phyloP scores from a whole-genome alignment of 352 stramenopile species.

The Phytopythium delawarense region DNA sequence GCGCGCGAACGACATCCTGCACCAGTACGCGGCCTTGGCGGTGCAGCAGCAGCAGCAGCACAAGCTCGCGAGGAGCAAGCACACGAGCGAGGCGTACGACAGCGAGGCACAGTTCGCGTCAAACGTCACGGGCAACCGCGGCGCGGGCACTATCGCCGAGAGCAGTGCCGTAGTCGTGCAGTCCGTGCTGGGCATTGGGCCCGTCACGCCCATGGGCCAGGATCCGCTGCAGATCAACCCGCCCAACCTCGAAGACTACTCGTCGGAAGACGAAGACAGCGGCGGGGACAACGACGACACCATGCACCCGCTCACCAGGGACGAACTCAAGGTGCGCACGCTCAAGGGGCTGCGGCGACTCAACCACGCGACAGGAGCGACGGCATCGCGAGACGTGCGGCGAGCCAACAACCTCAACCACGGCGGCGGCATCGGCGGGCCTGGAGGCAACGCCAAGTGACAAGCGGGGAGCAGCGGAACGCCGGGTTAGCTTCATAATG shows the following conservation, averaged over 20 bases:
- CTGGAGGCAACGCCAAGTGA: neutral
- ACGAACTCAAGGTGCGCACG: conserved; percentile 91
- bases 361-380: conserved; percentile 35
- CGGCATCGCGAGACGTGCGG: conserved; percentile 26
- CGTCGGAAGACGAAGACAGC: conserved; percentile 87
- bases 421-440: neutral
- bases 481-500: neutral
- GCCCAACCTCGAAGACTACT: conserved; percentile 93
- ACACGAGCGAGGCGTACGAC: conserved; percentile 30
- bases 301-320: conserved; percentile 87
- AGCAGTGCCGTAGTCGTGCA: conserved; percentile 31
- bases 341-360: conserved; percentile 74
- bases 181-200: conserved; percentile 77
- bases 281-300: conserved; percentile 82
- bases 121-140: conserved; percentile 9
- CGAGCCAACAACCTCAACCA: conserved; percentile 14
- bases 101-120: conserved; percentile 37
- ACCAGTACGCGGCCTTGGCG: conserved; percentile 68
- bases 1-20: conserved; percentile 91
- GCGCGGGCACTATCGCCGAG: conserved; percentile 7
- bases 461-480: neutral
- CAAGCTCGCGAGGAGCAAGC: conserved; percentile 21
- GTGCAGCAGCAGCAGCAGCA: conserved; percentile 40
- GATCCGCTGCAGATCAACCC: conserved; percentile 92
- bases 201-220: conserved; percentile 87